These are phyloP conservation scores for Ophiostoma tasmaniense DNA, from an alignment of 2,329 filamentous ascomycete species.

Conservation along the genomic window DNA sequence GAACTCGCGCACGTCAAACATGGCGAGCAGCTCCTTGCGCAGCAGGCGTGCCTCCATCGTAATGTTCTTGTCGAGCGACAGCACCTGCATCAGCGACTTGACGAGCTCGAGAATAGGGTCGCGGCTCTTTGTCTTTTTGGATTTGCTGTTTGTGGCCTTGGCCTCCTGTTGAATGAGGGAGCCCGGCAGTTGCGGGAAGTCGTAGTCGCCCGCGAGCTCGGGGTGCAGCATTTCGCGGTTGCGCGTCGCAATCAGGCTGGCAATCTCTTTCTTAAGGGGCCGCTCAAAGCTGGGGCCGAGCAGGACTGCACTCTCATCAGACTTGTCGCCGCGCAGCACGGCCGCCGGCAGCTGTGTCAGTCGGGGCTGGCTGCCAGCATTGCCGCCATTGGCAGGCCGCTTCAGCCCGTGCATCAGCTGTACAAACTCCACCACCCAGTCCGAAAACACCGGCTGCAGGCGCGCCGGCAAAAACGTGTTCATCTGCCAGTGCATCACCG, in stretches of 20 bases:
- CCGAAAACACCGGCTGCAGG: slow-evolving; percentile 76
- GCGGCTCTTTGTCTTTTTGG: slow-evolving; percentile 27
- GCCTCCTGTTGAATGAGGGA: slow-evolving; percentile 29
- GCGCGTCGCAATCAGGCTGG: slow-evolving; percentile 71
- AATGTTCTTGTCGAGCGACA: slow-evolving; percentile 84
- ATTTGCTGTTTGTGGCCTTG: slow-evolving; percentile 14
- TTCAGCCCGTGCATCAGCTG: slow-evolving; percentile 88
- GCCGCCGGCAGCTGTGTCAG: slow-evolving; percentile 46
- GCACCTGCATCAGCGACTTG: slow-evolving; percentile 85
- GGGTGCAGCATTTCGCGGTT: slow-evolving; percentile 83
- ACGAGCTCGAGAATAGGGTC: slow-evolving; percentile 85
- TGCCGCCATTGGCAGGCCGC: slow-evolving; percentile 50
- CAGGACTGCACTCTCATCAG: slow-evolving; percentile 50
- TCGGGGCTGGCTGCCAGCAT: slow-evolving; percentile 39
- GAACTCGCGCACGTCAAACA: slow-evolving; percentile 95
- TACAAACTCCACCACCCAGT: slow-evolving; percentile 93
- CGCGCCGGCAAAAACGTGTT: slow-evolving; percentile 74
- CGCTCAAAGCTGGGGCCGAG: slow-evolving; percentile 79
- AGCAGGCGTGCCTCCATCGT: slow-evolving; percentile 79
- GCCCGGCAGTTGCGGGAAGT: slow-evolving; percentile 72
- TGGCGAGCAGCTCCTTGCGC: slow-evolving; percentile 75
- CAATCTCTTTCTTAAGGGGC: slow-evolving; percentile 81
- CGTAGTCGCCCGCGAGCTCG: slow-evolving; percentile 78
- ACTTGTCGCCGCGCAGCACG: slow-evolving; percentile 40
- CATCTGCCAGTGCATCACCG: slow-evolving; percentile 98